Evolutionary conservation across 257 asterid species (phyloP).

Genomic region (Echium plantagineum): DNA sequence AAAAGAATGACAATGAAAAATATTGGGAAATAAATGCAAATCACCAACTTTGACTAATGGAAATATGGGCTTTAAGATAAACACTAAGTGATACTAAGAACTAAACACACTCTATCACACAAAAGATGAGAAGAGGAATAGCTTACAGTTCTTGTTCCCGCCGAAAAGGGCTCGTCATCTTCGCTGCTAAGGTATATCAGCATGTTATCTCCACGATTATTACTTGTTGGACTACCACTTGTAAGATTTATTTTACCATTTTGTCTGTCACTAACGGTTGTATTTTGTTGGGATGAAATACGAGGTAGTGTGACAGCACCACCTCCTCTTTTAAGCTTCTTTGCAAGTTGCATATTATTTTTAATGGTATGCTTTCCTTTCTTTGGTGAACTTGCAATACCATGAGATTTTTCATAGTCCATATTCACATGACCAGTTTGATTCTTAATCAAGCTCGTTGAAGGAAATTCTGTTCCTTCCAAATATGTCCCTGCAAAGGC

Average conservation of each 20-base stretch:
- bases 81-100: not conserved
- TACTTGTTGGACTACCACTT: conserved; percentile 26
- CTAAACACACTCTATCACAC: no score
- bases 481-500: not conserved
- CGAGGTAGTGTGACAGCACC: conserved; percentile 6
- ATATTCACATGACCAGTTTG: conserved; percentile 16
- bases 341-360: conserved; percentile 16
- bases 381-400: conserved; percentile 9
- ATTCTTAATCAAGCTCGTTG: conserved; percentile 20
- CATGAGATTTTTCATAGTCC: conserved; percentile 18
- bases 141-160: conserved; percentile 50
- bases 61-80: not conserved
- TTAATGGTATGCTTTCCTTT: conserved; percentile 14
- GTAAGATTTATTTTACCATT: conserved; percentile 10
- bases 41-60: not conserved
- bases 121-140: conserved; percentile 6
- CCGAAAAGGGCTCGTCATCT: conserved; percentile 31
- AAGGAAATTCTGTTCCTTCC: not conserved
- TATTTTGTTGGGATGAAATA: conserved; percentile 11
- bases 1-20: no score
- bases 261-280: conserved; percentile 13
- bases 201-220: conserved; percentile 11
- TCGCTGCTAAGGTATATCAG: conserved; percentile 14
- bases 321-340: conserved; percentile 29
- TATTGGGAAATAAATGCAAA: not conserved